Percentiles rank a stretch among this genome's conserved stretches.
Evolutionary conservation across 176 grass and related monocot genomes (phyloP).

Genomic region (Elaeis guineensis): DNA sequence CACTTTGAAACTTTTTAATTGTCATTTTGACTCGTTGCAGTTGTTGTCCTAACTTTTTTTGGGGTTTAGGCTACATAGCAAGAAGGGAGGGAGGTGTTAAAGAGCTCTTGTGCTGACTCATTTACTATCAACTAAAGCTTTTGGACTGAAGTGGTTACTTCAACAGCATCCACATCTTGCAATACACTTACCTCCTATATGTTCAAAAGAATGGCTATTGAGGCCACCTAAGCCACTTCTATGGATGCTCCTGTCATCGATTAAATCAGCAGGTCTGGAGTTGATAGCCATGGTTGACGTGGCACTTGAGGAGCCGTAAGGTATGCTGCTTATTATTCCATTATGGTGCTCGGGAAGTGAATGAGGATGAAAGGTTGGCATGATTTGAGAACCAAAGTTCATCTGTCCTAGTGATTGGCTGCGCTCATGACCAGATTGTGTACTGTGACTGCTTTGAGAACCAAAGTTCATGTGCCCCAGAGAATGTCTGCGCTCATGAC

Average conservation of each 20-base stretch:
- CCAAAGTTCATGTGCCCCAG: slow-evolving; percentile 26
- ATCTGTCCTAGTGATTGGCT: slow-evolving; percentile 54
- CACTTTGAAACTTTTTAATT: no score
- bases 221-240: slow-evolving; percentile 46
- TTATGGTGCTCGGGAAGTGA: slow-evolving; percentile 68
- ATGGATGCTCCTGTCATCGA: slow-evolving; percentile 42
- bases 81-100: no score
- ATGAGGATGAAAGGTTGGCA: slow-evolving; percentile 54
- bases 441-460: slow-evolving; percentile 23
- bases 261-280: slow-evolving; percentile 35
- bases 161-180: no score
- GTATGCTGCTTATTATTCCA: slow-evolving; percentile 41
- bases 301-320: slow-evolving; percentile 37
- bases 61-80: no score
- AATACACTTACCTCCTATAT: slow-evolving; percentile 30
- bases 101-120: no score
- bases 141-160: no score
- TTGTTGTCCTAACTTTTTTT: no score
- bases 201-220: slow-evolving; percentile 66
- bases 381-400: slow-evolving; percentile 58
- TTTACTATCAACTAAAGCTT: no score
- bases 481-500: neutral
- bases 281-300: slow-evolving; percentile 39
- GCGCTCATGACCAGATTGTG: slow-evolving; percentile 20
- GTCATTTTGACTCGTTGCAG: no score